Evolutionary conservation across 2,329 filamentous ascomycete species (phyloP), one percentile per base, ranked within the genome.

Genomic region (Chaetoscypha palmicola): DNA sequence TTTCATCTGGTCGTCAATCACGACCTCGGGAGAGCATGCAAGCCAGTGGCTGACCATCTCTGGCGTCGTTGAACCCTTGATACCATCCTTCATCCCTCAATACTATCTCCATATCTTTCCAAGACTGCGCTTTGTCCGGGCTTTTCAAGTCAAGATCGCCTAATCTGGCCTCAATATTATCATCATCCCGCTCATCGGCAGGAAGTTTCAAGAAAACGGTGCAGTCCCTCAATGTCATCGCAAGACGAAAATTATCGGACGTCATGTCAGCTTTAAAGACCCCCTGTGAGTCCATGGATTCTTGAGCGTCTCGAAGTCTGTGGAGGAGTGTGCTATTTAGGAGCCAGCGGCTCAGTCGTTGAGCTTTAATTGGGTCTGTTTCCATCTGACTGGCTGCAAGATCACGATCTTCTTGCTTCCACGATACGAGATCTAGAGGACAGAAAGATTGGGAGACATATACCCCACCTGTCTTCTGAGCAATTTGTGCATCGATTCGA

Each of bases 151-250:
- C 86, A 33, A 91, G 71, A 58, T 92, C 86, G 1, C 82, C 84
- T 8, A 92, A 71, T 42, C 82, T 77, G 33, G 77, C 71, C 43
- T 76, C 70, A 5, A 79, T 42, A 5, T 54, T 50, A 1, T 56
- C 47, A 5, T 51, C 54, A 33, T 64, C 58, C 14, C 53, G 48
- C 5, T 47, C 42, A 40, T 45, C 32, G 10, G 35, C 49, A 2
- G 64, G 64, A 44, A 88, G 72, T 56, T 77, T 76, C 31, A 87
- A 68, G 58, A 83, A 89, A 55, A 86, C 75, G 3, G 83, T 86
- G 61, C 86, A 89, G 66, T 92, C 86, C 38, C 86, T 71, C 52
- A 92, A 62, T 3, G 86, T 90, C 86, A 91, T 91, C 44, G 84
- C 83, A 5, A 86, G 68, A 10, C 76, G 72, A 48, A 85, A 79